A percentile compares a stretch with the other conserved stretches of the same genome.
Evolutionary conservation across 371 early-diverging fungal genomes (phyloP).

Genomic region (Mucor irregularis): DNA sequence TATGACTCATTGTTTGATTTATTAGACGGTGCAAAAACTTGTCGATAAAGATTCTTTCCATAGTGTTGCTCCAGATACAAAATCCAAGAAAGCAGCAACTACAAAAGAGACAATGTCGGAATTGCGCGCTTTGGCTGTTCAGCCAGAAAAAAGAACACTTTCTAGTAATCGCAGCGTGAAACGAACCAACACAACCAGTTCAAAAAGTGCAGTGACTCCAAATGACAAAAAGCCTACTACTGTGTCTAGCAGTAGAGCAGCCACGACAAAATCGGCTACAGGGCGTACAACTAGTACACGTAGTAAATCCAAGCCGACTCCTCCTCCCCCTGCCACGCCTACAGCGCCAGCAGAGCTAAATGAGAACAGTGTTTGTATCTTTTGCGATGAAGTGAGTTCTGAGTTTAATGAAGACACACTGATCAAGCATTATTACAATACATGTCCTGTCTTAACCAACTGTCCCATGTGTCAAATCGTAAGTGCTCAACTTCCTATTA

Average conservation of each 20-base stretch:
- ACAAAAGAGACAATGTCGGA: conserved; percentile 18
- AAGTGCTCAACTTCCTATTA: conserved; percentile 15
- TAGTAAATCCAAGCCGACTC: neutral
- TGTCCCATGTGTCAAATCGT: conserved; percentile 75
- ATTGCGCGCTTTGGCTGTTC: conserved; percentile 14
- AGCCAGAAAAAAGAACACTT: conserved; percentile 9
- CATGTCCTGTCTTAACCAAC: conserved; percentile 71
- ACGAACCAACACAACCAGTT: neutral
- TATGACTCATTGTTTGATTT: neutral
- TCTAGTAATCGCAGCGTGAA: conserved; percentile 1
- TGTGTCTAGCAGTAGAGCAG: neutral
- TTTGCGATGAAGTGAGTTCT: conserved; percentile 72
- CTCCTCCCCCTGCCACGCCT: neutral
- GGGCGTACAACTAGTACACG: neutral
- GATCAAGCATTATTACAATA: conserved; percentile 76
- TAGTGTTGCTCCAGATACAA: conserved; percentile 6
- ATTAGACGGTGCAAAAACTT: conserved; percentile 33
- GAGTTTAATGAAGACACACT: conserved; percentile 73
- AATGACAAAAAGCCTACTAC: neutral
- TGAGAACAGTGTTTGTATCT: conserved; percentile 58
- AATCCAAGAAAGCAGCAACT: neutral
- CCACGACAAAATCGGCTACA: neutral
- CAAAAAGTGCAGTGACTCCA: neutral
- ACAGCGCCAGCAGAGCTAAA: neutral
- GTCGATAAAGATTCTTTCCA: conserved; percentile 15